Conservation (phyloP, 495 filamentous ascomycete species). For the Lepraria neglecta region DNA sequence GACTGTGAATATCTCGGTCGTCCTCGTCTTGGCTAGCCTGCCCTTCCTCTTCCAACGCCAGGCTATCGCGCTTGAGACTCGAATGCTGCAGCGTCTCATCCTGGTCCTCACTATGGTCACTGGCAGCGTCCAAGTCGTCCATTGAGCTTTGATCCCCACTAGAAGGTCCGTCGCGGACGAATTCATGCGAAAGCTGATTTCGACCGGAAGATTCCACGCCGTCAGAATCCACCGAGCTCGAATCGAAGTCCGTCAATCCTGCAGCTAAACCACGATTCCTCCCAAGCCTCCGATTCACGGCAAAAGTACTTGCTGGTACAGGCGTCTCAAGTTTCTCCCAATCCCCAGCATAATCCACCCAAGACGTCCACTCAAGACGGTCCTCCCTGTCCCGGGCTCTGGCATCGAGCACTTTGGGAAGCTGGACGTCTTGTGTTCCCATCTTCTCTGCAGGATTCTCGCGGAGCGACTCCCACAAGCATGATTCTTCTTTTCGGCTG, state of each 20-base stretch:
- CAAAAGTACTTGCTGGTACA: conserved; percentile 32
- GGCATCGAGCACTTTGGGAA: conserved; percentile 24
- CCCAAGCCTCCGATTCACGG: conserved; percentile 25
- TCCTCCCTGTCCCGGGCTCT: conserved; percentile 35
- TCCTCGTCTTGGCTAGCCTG: too few relatives aligned
- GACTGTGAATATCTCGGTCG: too few relatives aligned
- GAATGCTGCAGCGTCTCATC: too few relatives aligned
- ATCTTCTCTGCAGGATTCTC: conserved; percentile 26
- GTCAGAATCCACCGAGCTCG: background rate
- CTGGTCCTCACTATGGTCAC: too few relatives aligned
- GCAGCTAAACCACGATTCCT: background rate
- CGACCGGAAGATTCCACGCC: background rate
- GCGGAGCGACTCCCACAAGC: conserved; percentile 49
- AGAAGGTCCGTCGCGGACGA: background rate
- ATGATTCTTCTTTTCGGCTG: conserved; percentile 49
- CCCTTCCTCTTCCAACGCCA: too few relatives aligned
- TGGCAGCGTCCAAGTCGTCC: too few relatives aligned
- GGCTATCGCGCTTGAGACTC: too few relatives aligned
- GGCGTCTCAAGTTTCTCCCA: conserved; percentile 46
- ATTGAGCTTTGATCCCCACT: background rate
- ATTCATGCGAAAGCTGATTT: conserved; percentile 2
- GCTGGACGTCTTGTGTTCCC: conserved; percentile 16
- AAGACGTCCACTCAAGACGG: conserved; percentile 42
- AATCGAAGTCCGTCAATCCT: background rate
- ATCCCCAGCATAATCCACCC: conserved; percentile 39